Base-by-base conservation (phyloP, 169 alveolate species). In the Miamiensis avidus region DNA sequence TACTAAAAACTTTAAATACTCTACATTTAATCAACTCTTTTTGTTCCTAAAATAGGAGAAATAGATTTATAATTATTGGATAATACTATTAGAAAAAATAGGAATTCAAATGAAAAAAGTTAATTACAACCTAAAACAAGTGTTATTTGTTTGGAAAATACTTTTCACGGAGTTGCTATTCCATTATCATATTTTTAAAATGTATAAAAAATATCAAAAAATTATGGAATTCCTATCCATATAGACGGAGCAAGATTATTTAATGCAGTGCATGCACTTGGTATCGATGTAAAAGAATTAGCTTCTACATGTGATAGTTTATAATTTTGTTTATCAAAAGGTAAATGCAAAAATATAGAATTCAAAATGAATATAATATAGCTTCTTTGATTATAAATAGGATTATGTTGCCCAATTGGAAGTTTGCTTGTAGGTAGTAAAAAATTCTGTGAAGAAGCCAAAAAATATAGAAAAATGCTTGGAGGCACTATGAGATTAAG, bases 401-500 rank as follows among this genome's bases (percentile, higher is more conserved):
- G 29, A 32, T 73, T 73, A 26, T 73, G 88, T 28, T 65, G 79
- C 0, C 79, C 93, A 30, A 31, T 89, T 15, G 93, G 93, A 32
- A 64, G 84, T 33, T 20, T 86, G 27, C 30, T 89, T 1, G 65
- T 82, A 69, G 93, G 93, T 0, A 49, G 86, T 0, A 72, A 89
- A 65, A 82, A 82, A 15, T 86, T 82, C 31, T 86, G 86, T 26
- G 77, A 76, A 0, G 73, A 82, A 34, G 88, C 89, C 26, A 65
- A n/a, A 27, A 28, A 74, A 29, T 25, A 78, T 0, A 89, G 93
- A 78, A 89, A 89, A 72, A 72, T 78, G 82, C 83, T 89, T 49
- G 93, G 93, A 49, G 69, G 69, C 4, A 49, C 69, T 11, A 49
- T 49, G 69, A 49, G 69, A 49, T 49, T 11, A 49, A 49, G 26